These are phyloP conservation scores for Paramecium sonneborni DNA, from an alignment of 73 alveolate genomes.

Conservation along the genomic window DNA sequence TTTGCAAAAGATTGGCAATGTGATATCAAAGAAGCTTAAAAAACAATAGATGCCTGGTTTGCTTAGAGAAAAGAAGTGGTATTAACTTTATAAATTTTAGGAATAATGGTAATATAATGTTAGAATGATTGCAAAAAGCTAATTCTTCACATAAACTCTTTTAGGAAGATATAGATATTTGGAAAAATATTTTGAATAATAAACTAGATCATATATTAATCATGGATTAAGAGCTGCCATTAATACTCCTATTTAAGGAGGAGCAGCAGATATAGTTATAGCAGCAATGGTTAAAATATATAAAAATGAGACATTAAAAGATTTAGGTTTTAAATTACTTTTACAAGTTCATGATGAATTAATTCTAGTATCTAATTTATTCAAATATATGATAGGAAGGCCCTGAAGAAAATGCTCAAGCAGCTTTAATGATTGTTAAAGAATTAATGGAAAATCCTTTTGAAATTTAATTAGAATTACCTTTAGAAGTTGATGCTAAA, in stretches of 20 bases:
- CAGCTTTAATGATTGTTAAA: constrained; percentile 76
- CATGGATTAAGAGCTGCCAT: constrained; percentile 89
- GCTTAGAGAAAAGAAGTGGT: constrained; percentile 87
- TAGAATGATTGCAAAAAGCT: constrained; percentile 66
- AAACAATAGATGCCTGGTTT: constrained; percentile 88
- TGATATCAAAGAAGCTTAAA: constrained; percentile 82
- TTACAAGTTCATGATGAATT: constrained; percentile 96
- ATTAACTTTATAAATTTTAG: background rate
- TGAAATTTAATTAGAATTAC: constrained; percentile 68
- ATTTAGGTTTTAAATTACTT: constrained; percentile 68
- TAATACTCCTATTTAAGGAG: constrained; percentile 94
- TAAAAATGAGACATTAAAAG: constrained; percentile 8
- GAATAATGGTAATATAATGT: constrained; percentile 80
- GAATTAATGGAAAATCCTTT: constrained; percentile 84
- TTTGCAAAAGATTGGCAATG: constrained; percentile 93
- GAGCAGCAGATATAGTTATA: constrained; percentile 97
- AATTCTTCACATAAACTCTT: constrained; percentile 79
- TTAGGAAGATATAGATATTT: constrained; percentile 87
- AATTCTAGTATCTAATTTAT: constrained; percentile 61
- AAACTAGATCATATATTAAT: constrained; percentile 52
- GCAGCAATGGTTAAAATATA: constrained; percentile 91
- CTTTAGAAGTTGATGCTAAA: constrained; percentile 89
- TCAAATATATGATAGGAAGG: constrained; percentile 78
- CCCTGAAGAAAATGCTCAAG: constrained; percentile 79
- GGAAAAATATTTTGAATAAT: constrained; percentile 61